phyloP scores from a whole-genome alignment of 2,329 filamentous ascomycete species.

The Sclerotinia trifoliorum region DNA sequence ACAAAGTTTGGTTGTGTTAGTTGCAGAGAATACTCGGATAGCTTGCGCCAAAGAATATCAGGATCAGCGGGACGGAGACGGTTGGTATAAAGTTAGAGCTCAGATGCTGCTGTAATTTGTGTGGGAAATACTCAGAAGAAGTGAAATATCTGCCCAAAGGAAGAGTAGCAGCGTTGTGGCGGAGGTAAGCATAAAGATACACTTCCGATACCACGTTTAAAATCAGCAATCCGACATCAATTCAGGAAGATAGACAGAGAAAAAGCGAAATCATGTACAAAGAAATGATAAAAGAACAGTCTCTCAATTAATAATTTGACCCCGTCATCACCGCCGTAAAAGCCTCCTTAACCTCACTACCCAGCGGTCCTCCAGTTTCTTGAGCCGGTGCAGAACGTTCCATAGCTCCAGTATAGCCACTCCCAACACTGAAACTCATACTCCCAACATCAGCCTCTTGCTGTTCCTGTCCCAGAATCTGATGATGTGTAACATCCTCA shows the following conservation, averaged over 20 bases:
- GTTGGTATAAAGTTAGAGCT: too few relatives aligned
- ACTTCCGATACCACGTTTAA: neutral
- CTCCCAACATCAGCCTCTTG: conserved; percentile 1
- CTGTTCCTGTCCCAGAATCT: neutral
- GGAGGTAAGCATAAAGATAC: neutral
- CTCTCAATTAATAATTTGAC: neutral
- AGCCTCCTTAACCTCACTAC: conserved; percentile 21
- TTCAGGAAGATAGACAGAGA: neutral
- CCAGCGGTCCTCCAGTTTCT: neutral
- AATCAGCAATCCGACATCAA: neutral
- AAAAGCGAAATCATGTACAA: neutral
- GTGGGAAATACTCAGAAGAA: neutral
- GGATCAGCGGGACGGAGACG: too few relatives aligned
- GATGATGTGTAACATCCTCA: neutral
- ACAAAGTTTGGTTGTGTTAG: too few relatives aligned
- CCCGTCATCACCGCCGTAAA: conserved; percentile 26
- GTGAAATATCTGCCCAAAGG: neutral
- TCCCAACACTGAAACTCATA: conserved; percentile 4
- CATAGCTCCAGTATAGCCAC: conserved; percentile 4
- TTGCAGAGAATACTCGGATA: too few relatives aligned
- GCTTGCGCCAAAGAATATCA: too few relatives aligned
- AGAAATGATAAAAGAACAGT: neutral
- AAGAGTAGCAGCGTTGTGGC: neutral
- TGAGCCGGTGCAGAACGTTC: neutral
- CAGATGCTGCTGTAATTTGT: fast-evolving